Percentiles rank a stretch among this genome's conserved stretches.
Evolutionary conservation across 2,329 filamentous ascomycete genomes (phyloP).

Genomic region (Basipetospora chlamydospora): DNA sequence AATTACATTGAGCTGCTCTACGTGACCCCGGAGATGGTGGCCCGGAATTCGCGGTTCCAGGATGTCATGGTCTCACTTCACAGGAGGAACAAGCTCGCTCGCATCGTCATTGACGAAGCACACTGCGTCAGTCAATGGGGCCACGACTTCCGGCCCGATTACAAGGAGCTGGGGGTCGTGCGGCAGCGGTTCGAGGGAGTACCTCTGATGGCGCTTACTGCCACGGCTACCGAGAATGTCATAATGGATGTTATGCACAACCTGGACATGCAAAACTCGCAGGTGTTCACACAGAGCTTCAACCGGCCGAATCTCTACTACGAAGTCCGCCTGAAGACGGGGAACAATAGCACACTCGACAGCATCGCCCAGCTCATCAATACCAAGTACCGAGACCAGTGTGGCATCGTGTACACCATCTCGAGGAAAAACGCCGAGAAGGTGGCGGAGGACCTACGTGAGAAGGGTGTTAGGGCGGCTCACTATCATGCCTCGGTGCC

Average conservation of each 20-base stretch:
- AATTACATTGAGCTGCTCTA: conserved; percentile 77
- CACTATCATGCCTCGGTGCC: conserved; percentile 80
- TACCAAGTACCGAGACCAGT: conserved; percentile 52
- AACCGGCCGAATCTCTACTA: conserved; percentile 93
- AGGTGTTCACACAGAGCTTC: conserved; percentile 82
- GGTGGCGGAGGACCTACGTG: conserved; percentile 55
- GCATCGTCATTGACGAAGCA: conserved; percentile 95
- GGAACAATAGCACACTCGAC: conserved; percentile 27
- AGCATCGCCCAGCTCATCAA: conserved; percentile 55
- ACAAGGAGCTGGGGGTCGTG: conserved; percentile 70
- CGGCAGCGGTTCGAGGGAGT: conserved; percentile 60
- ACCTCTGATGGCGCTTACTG: conserved; percentile 87
- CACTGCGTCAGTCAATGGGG: conserved; percentile 99
- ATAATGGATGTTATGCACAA: conserved; percentile 86
- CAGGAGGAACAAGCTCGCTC: conserved; percentile 56
- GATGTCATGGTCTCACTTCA: conserved; percentile 55
- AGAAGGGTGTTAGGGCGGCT: conserved; percentile 54
- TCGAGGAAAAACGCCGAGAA: conserved; percentile 72
- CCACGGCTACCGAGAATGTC: conserved; percentile 87
- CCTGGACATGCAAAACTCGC: conserved; percentile 64
- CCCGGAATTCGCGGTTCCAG: conserved; percentile 58
- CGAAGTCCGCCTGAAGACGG: conserved; percentile 61
- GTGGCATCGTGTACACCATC: conserved; percentile 86
- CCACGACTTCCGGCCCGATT: conserved; percentile 93
- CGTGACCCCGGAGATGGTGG: conserved; percentile 93